A percentile compares a stretch with the other conserved stretches of the same genome.
Evolutionary conservation across 129 eudicot species (phyloP).

Genomic region (Rutidosis leptorrhynchoides): DNA sequence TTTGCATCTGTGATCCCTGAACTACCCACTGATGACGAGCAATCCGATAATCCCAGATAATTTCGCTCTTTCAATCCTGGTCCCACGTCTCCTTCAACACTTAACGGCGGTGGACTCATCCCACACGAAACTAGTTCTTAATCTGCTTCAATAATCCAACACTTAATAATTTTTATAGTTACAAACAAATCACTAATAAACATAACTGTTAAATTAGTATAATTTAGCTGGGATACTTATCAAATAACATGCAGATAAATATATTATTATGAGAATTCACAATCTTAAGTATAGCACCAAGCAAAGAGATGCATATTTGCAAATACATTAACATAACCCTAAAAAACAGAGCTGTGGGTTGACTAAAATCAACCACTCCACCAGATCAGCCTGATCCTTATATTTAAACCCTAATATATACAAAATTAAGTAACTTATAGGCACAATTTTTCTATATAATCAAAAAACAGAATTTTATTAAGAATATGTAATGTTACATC

Average conservation of each 20-base stretch:
- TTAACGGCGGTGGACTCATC: constrained; percentile 74
- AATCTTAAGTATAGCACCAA: background rate
- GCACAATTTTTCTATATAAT: background rate
- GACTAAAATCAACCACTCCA: constrained; percentile 30
- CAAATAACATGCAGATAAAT: background rate
- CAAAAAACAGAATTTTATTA: background rate
- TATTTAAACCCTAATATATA: constrained; percentile 14
- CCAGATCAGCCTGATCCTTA: constrained; percentile 24
- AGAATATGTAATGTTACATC: constrained; percentile 5
- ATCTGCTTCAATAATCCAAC: constrained; percentile 26
- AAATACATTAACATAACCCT: constrained; percentile 18
- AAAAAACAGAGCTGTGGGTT: constrained; percentile 19
- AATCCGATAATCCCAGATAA: constrained; percentile 76
- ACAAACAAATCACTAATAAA: background rate
- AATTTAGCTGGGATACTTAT: background rate
- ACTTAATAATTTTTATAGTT: background rate
- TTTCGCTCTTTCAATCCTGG: constrained; percentile 61
- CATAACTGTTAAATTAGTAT: background rate
- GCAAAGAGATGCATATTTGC: background rate
- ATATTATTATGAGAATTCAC: background rate
- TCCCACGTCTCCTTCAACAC: constrained; percentile 58
- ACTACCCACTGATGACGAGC: constrained; percentile 69
- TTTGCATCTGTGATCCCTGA: constrained; percentile 43
- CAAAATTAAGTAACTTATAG: background rate
- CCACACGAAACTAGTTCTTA: constrained; percentile 26